These are phyloP conservation scores for Kodamaea hsintzibuensis DNA, from an alignment of 805 yeast genomes.

Conservation along the genomic window DNA sequence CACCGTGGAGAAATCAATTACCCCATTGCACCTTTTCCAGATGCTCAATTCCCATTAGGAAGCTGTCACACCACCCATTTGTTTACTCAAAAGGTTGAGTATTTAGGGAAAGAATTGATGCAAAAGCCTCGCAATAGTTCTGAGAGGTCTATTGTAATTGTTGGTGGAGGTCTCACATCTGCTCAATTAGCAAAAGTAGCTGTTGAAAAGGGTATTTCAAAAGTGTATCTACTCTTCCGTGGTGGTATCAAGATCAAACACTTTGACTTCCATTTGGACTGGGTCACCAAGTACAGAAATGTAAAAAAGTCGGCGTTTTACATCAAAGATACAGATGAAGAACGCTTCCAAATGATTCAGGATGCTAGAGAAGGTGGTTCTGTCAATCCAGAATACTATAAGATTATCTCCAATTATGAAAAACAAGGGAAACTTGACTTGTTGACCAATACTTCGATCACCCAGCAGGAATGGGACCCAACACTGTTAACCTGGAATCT, in stretches of 20 bases:
- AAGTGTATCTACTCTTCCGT: conserved; percentile 36
- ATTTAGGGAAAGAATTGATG: conserved; percentile 20
- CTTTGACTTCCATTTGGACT: conserved; percentile 49
- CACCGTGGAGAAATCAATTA: conserved; percentile 37
- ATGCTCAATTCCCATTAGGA: conserved; percentile 20
- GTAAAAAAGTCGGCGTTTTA: conserved; percentile 45
- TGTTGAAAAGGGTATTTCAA: conserved; percentile 27
- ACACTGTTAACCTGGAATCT: conserved; percentile 26
- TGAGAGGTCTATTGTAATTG: conserved; percentile 28
- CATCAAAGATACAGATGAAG: conserved; percentile 44
- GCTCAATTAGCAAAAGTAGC: conserved; percentile 47
- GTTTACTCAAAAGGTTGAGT: conserved; percentile 24
- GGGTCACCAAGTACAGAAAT: conserved; percentile 51
- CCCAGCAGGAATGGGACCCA: conserved; percentile 25
- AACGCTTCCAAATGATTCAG: conserved; percentile 39
- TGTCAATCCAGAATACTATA: conserved; percentile 45
- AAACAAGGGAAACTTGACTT: conserved; percentile 32
- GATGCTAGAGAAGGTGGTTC: conserved; percentile 49
- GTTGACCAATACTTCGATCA: conserved; percentile 28
- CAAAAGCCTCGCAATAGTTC: conserved; percentile 10
- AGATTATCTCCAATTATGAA: conserved; percentile 28
- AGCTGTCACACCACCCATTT: conserved; percentile 41
- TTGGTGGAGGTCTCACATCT: conserved; percentile 49
- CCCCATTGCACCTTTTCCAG: conserved; percentile 25
- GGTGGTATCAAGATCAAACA: conserved; percentile 44